phyloP scores from a whole-genome alignment of 1,284 basidiomycete species.

The Cutaneotrichosporon sp. region DNA sequence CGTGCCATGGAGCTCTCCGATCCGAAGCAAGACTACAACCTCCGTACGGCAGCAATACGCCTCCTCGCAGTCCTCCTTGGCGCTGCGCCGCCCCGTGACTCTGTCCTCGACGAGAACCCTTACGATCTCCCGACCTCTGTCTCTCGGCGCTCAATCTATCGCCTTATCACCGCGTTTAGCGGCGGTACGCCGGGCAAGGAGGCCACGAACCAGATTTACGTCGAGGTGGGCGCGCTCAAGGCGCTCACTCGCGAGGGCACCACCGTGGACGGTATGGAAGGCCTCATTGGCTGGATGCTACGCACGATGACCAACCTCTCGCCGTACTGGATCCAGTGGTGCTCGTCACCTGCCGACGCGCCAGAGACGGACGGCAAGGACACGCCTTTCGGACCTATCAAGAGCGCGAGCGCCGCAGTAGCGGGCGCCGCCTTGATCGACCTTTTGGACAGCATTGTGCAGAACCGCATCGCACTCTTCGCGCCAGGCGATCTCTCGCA shows the following conservation, averaged over 20 bases:
- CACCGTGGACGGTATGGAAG: constrained; percentile 36
- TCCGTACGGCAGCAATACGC: constrained; percentile 43
- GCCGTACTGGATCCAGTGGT: constrained; percentile 40
- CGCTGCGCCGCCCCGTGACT: constrained; percentile 33
- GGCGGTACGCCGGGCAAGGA: constrained; percentile 20
- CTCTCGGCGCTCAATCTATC: constrained; percentile 35
- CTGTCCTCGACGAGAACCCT: constrained; percentile 23
- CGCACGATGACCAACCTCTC: constrained; percentile 27
- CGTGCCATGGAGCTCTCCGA: constrained; percentile 35
- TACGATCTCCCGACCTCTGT: constrained; percentile 30
- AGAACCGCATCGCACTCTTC: constrained; percentile 44
- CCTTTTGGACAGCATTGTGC: constrained; percentile 38
- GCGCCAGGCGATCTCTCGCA: constrained; percentile 37
- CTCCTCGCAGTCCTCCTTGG: constrained; percentile 41
- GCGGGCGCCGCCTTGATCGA: constrained; percentile 38
- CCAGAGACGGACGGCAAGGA: constrained; percentile 4
- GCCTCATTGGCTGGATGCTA: constrained; percentile 43
- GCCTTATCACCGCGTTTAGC: constrained; percentile 30
- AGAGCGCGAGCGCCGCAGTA: constrained; percentile 31
- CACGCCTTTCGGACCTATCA: constrained; percentile 35
- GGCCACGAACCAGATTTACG: constrained; percentile 38
- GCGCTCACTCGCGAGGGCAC: constrained; percentile 41
- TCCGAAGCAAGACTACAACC: constrained; percentile 28
- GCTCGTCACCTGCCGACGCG: constrained; percentile 16
- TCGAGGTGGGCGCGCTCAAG: constrained; percentile 42